Conservation (phyloP, 2,329 filamentous ascomycete genomes). For the Colletotrichum caudatum region DNA sequence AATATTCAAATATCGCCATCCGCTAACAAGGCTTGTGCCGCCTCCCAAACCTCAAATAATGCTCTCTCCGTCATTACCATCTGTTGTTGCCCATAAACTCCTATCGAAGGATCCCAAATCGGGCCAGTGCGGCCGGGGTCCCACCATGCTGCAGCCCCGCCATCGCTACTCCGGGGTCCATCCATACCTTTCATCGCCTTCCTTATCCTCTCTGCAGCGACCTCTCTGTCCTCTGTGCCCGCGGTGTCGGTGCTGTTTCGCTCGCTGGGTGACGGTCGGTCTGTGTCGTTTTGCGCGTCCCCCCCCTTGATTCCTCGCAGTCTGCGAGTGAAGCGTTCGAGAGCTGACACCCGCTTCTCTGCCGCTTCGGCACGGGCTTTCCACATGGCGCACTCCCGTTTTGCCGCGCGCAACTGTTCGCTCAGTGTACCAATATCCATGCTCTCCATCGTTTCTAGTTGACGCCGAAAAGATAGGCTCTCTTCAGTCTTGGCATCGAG, state of each 20-base stretch:
- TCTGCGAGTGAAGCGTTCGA: conserved; percentile 57
- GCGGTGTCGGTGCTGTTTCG: conserved; percentile 11
- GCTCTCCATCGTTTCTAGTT: conserved; percentile 59
- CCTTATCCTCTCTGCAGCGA: conserved; percentile 17
- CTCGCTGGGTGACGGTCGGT: background rate
- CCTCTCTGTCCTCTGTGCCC: conserved; percentile 25
- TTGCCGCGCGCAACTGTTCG: conserved; percentile 60
- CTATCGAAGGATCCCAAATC: background rate
- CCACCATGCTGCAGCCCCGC: conserved; percentile 41
- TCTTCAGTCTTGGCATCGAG: conserved; percentile 62
- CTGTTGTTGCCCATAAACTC: background rate
- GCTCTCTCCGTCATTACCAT: conserved; percentile 36
- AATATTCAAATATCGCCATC: conserved; percentile 42
- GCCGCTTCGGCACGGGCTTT: conserved; percentile 66
- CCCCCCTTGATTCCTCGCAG: conserved; percentile 49
- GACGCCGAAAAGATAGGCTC: conserved; percentile 56
- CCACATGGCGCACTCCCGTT: conserved; percentile 62
- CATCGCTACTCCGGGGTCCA: conserved; percentile 30
- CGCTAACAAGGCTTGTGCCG: conserved; percentile 48
- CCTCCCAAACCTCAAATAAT: conserved; percentile 49
- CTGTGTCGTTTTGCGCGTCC: conserved; percentile 23
- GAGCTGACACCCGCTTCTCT: conserved; percentile 63
- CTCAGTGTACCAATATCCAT: conserved; percentile 60
- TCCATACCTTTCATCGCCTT: conserved; percentile 26
- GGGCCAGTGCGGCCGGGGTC: background rate